A percentile compares a stretch with the other conserved stretches of the same genome.
phyloP scores from a whole-genome alignment of 2,329 filamentous ascomycete species.

The Teratosphaeria pseudoeucalypti region DNA sequence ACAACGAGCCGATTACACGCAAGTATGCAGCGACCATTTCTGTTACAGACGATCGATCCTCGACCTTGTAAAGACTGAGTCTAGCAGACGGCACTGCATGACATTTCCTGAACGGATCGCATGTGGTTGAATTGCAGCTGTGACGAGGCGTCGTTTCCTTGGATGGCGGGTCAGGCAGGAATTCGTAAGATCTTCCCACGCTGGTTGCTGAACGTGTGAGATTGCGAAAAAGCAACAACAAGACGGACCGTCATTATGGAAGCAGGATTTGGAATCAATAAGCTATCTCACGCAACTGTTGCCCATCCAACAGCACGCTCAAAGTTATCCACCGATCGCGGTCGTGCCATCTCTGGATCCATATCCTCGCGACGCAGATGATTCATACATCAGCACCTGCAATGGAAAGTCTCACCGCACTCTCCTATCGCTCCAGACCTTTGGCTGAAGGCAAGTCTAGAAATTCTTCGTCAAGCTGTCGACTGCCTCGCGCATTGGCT shows the following conservation, averaged over 20 bases:
- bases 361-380: background rate
- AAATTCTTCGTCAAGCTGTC: background rate
- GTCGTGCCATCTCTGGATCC: background rate
- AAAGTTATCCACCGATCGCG: background rate
- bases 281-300: background rate
- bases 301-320: background rate
- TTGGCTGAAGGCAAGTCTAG: background rate
- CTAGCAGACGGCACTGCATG: no score
- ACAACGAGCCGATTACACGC: background rate
- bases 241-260: background rate
- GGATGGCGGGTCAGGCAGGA: no score
- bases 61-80: no score
- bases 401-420: no score
- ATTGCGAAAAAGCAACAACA: background rate
- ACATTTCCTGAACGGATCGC: no score
- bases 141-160: no score
- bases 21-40: background rate
- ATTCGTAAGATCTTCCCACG: no score
- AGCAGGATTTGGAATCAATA: background rate
- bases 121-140: no score
- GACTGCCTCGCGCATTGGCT: constrained; percentile 1
- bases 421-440: background rate
- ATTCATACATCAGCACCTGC: background rate
- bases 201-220: no score
- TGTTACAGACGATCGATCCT: background rate